Evolutionary conservation across 768 basidiomycete species (phyloP), one percentile per base, ranked within the genome.

Genomic region (Podaxis sp.): DNA sequence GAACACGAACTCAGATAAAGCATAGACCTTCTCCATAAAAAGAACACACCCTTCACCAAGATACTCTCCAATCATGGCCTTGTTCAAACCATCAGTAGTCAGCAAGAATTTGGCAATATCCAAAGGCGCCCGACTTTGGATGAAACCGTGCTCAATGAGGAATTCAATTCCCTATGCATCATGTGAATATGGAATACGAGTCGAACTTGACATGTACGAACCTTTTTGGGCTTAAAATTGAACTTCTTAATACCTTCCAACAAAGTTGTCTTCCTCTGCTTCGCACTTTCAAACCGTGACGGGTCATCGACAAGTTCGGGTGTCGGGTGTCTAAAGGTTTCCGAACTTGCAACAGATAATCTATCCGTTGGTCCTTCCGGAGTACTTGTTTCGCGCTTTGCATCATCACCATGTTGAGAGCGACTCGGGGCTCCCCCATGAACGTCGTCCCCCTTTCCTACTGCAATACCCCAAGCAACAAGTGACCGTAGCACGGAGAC

Each of bases 191-290:
- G n/a, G 11, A 41, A 41, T 51, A 15, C 11, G 49, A 62, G 17
- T 20, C n/a, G 28, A 33, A 4, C 46, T 30, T 3, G 2, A 58
- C 26, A 48, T 49, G 8, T 20, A 72, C 88, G 51, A 70, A 96
- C 95, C 67, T 88, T 85, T 76, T 98, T 99, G n/a, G 96, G 96
- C 76, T 97, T 99, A 81, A 90, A 95, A 73, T 99, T 98, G 76
- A 99, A 99, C 75, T 94, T 95, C 75, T 91, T 95, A 75, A 99
- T 91, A 28, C 97, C 97, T 72, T 99, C 96, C 41, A 95, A 77
- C 30, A 99, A 74, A 0, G 91, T 96, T 37, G 93, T 98, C 78
- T 99, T 99, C 77, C 93, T 90, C 77, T 95, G 92, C 73, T 97
- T 98, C 11, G 95, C 97, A 64, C 85, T 95, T 78, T 98, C 96